A percentile compares a stretch with the other conserved stretches of the same genome.
Conservation (phyloP, 2,329 filamentous ascomycete genomes). For the Pyrenochaeta sp. region DNA sequence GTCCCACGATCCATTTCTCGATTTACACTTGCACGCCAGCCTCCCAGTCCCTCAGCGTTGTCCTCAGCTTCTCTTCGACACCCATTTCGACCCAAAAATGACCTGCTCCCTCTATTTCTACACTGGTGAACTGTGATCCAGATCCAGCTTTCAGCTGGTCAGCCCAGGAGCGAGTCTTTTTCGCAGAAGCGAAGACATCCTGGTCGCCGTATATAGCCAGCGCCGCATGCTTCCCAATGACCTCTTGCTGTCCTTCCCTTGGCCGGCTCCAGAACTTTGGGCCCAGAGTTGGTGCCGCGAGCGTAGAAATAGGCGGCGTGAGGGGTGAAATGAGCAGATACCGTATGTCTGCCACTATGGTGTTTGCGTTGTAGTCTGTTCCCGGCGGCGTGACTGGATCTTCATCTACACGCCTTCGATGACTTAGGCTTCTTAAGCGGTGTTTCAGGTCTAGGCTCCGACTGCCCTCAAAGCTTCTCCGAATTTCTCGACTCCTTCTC, state of each 20-base stretch:
- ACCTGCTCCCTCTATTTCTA: constrained; percentile 59
- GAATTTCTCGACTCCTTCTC: constrained; percentile 53
- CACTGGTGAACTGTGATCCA: constrained; percentile 48
- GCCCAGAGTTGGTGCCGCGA: constrained; percentile 44
- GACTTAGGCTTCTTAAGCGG: constrained; percentile 39
- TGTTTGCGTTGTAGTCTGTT: background rate
- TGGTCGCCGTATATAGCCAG: constrained; percentile 77
- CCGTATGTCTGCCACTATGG: constrained; percentile 32
- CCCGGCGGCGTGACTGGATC: constrained; percentile 15
- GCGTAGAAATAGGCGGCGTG: constrained; percentile 52
- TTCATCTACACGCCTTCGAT: constrained; percentile 24
- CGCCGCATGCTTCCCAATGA: constrained; percentile 52
- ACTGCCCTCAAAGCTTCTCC: constrained; percentile 40
- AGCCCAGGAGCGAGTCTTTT: constrained; percentile 73
- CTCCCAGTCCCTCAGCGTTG: constrained; percentile 53
- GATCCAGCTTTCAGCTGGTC: constrained; percentile 56
- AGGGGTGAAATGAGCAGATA: constrained; percentile 60
- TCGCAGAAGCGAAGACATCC: constrained; percentile 75
- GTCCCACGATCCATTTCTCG: too few relatives aligned
- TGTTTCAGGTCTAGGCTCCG: constrained; percentile 48
- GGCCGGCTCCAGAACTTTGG: constrained; percentile 38
- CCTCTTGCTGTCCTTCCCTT: constrained; percentile 17
- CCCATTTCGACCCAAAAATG: constrained; percentile 60
- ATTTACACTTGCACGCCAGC: constrained; percentile 35
- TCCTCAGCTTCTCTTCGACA: constrained; percentile 51